Base-by-base conservation (phyloP, 805 yeast species). In the Ogataea thermomethanolica region DNA sequence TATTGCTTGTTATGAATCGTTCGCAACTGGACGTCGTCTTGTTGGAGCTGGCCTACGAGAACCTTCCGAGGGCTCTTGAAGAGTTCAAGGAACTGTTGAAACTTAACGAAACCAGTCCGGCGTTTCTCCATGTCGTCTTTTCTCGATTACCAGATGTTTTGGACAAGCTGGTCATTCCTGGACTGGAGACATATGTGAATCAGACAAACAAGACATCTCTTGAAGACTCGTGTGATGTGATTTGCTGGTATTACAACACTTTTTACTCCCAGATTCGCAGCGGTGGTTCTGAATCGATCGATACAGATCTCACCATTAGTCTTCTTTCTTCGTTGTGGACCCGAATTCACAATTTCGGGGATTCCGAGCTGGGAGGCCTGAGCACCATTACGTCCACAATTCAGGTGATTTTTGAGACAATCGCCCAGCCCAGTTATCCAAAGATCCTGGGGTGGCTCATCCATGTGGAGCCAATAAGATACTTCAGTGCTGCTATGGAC, bases 81-180 rank as follows among this genome's bases (percentile, higher is more conserved):
- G 29, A 25, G 15, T 37, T 47, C 22, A 38, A 44, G 25, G 34
- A 33, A 22, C 35, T 35, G 27, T 30, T 47, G 24, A 43, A 39
- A 25, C 36, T 26, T n/a, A 40, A 34, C 29, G 51, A 47, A 37
- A 17, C 28, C 22, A 41, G 41, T 7, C 38, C 46, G 22, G 39
- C 33, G 35, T 41, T 44, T 39, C 36, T 44, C 26, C 35, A 39
- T 20, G 34, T 34, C 1, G 46, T 41, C 15, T 47, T 47, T 22
- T 27, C 29, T 22, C 38, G 51, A 6, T 39, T 47, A 22, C 28
- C 37, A 10, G 40, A 37, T 24, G 37, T 47, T 12, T 43, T 47
- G 10, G 51, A 47, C 37, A 47, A 44, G 44, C 34, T 47, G 23
- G 51, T 47, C 17, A 31, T 47, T 25, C 51, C 51, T 3, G 51